Percentiles rank a stretch among this genome's conserved stretches.
phyloP scores from a whole-genome alignment of 1,139 yeast species.

The Pichia sp. region DNA sequence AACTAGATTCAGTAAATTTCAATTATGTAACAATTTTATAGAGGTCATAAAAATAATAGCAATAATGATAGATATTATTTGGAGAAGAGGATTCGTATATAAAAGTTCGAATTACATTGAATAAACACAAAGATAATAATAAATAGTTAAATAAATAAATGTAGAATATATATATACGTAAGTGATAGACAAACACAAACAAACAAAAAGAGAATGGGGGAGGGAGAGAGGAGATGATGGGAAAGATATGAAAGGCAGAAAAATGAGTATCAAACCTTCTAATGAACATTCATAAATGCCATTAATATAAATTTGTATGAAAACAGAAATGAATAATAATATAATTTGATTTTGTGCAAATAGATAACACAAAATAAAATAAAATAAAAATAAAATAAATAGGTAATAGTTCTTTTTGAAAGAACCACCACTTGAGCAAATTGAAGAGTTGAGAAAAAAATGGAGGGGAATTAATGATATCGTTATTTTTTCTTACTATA shows the following conservation, averaged over 20 bases:
- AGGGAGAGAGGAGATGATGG: neutral
- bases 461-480: constrained; percentile 3
- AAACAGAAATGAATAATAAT: constrained; percentile 20
- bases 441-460: constrained; percentile 7
- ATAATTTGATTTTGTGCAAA: constrained; percentile 4
- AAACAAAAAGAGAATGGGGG: constrained; percentile 4
- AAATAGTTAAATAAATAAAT: neutral
- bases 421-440: neutral
- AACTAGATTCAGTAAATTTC: neutral
- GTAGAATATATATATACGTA: constrained; percentile 6
- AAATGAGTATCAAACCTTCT: constrained; percentile 3
- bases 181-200: constrained; percentile 4
- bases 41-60: neutral
- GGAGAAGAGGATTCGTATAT: no score
- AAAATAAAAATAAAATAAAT: constrained; percentile 11
- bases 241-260: neutral
- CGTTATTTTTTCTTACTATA: neutral
- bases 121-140: neutral
- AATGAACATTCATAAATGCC: constrained; percentile 9
- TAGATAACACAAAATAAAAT: constrained; percentile 3
- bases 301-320: constrained; percentile 6
- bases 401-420: neutral
- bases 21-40: neutral
- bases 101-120: no score
- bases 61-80: no score